A percentile compares a stretch with the other conserved stretches of the same genome.
These are phyloP conservation scores for Fremontodendron californicum DNA, from an alignment of 345 rosid genomes.

Conservation along the genomic window DNA sequence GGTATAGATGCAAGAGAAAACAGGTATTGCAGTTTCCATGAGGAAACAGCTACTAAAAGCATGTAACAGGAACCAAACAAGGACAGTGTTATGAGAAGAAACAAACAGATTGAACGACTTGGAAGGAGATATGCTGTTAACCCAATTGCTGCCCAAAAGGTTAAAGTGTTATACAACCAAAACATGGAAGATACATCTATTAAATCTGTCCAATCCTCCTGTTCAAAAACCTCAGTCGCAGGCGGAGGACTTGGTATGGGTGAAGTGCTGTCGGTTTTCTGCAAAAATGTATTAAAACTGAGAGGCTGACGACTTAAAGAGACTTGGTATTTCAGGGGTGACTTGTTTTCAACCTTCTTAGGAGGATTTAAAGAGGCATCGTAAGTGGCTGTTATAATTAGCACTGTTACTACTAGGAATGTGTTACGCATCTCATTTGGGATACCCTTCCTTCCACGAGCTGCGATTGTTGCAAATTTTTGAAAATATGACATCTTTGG, in stretches of 20 bases:
- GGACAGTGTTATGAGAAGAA: background rate
- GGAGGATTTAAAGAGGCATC: background rate
- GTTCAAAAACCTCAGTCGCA: too few species aligned
- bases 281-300: too few species aligned
- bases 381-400: background rate
- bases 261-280: too few species aligned
- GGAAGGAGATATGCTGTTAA: background rate
- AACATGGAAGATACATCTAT: background rate
- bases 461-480: background rate
- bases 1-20: too few species aligned
- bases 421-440: background rate
- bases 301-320: too few species aligned
- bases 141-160: background rate
- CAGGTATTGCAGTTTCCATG: background rate
- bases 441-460: background rate
- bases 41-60: background rate
- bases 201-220: background rate
- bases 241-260: too few species aligned
- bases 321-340: too few species aligned
- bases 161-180: background rate
- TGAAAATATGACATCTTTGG: slow-evolving; percentile 5
- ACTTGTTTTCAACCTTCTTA: background rate
- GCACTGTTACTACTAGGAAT: background rate
- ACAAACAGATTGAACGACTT: background rate
- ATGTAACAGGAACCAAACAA: background rate